Evolutionary conservation across 805 yeast genomes (phyloP).

Genomic region (Cyberlindnera mississippiensis): DNA sequence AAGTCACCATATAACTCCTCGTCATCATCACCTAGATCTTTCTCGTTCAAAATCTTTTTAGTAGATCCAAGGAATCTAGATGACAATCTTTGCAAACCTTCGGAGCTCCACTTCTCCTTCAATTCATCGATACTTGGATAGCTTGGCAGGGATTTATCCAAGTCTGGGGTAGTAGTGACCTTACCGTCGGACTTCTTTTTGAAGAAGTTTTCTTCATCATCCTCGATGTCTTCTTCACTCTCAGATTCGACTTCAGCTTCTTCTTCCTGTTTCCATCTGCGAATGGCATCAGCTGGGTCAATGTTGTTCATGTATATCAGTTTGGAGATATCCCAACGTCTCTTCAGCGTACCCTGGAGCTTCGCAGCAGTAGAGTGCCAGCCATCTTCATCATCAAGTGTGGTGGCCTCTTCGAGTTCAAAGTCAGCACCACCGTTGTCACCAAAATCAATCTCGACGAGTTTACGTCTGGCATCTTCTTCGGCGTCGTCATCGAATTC

Average conservation of each 20-base stretch:
- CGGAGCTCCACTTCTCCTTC: slow-evolving; percentile 42
- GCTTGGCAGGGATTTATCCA: slow-evolving; percentile 36
- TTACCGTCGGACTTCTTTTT: slow-evolving; percentile 42
- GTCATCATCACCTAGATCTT: slow-evolving; percentile 36
- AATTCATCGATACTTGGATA: slow-evolving; percentile 41
- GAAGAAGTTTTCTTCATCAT: slow-evolving; percentile 51
- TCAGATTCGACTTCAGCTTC: slow-evolving; percentile 42
- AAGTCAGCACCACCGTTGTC: slow-evolving; percentile 30
- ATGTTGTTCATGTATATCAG: slow-evolving; percentile 76
- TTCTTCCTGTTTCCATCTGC: slow-evolving; percentile 60
- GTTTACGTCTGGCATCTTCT: slow-evolving; percentile 37
- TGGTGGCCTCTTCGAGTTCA: slow-evolving; percentile 52
- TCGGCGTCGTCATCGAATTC: slow-evolving; percentile 39
- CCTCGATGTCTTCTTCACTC: slow-evolving; percentile 36
- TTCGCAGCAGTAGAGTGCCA: slow-evolving; percentile 53
- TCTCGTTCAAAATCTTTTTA: slow-evolving; percentile 33
- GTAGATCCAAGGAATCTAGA: slow-evolving; percentile 54
- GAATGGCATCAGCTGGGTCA: slow-evolving; percentile 66
- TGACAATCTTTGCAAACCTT: slow-evolving; percentile 39
- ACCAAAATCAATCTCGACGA: slow-evolving; percentile 47
- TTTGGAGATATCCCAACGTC: slow-evolving; percentile 76
- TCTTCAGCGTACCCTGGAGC: slow-evolving; percentile 48
- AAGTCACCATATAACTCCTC: slow-evolving; percentile 54
- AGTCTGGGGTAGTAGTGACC: slow-evolving; percentile 28
- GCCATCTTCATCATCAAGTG: slow-evolving; percentile 38